phyloP scores from a whole-genome alignment of 2,329 filamentous ascomycete genomes.

The Aspergillus hiratsukae region DNA sequence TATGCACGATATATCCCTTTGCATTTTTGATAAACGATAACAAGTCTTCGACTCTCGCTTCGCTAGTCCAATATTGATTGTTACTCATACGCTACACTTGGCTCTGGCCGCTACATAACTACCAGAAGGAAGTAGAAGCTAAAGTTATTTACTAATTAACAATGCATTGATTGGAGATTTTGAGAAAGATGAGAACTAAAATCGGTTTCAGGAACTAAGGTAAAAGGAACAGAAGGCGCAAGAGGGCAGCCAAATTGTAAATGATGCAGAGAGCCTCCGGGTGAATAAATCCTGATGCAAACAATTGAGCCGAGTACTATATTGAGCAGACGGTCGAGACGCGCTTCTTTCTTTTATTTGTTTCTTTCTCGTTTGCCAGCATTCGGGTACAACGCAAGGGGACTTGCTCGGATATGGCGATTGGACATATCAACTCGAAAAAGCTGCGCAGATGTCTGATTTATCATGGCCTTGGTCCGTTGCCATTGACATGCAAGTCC shows the following conservation, averaged over 20 bases:
- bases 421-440: not conserved
- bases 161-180: not conserved
- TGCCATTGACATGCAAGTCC: not conserved
- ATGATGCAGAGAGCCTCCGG: not conserved
- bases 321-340: not conserved
- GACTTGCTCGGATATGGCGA: not conserved
- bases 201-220: not conserved
- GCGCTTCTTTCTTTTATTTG: not conserved
- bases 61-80: not conserved
- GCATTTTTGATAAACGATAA: no score
- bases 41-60: no score
- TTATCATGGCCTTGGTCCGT: not conserved
- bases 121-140: not conserved
- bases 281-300: not conserved
- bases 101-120: not conserved
- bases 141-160: not conserved
- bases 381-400: not conserved
- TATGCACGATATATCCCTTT: not conserved
- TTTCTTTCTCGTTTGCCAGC: not conserved
- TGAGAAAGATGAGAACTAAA: not conserved
- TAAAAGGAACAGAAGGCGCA: not conserved
- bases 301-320: not conserved
- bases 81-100: not conserved
- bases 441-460: not conserved
- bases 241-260: not conserved